Percentiles rank a stretch among this genome's conserved stretches.
Evolutionary conservation across 495 filamentous ascomycete species (phyloP).

Genomic region (Friedmanniomyces endolithicus): DNA sequence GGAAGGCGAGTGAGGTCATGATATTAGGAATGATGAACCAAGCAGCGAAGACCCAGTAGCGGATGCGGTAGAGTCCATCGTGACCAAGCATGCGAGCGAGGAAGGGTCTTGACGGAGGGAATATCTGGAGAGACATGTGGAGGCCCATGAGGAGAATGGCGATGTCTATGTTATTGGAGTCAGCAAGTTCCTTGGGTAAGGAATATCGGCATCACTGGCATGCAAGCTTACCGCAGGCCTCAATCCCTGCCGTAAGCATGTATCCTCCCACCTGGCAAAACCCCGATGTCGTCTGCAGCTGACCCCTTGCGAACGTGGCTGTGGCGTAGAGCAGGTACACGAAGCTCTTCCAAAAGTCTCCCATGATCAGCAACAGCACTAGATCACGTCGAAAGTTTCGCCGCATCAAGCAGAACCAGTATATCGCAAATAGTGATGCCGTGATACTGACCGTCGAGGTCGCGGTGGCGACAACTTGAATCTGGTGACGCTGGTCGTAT

Average conservation of each 20-base stretch:
- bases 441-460: conserved; percentile 41
- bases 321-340: conserved; percentile 54
- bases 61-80: conserved; percentile 56
- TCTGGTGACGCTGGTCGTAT: conserved; percentile 14
- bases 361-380: conserved; percentile 37
- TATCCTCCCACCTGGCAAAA: conserved; percentile 62
- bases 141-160: conserved; percentile 58
- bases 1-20: conserved; percentile 51
- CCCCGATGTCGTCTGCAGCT: conserved; percentile 36
- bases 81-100: conserved; percentile 22
- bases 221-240: conserved; percentile 44
- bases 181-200: no score
- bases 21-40: conserved; percentile 46
- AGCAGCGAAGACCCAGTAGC: conserved; percentile 40
- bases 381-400: conserved; percentile 48
- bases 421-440: conserved; percentile 41
- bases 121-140: conserved; percentile 57
- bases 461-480: conserved; percentile 24
- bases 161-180: conserved; percentile 37
- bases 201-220: no score
- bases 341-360: conserved; percentile 53
- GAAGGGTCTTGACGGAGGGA: conserved; percentile 36
- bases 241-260: conserved; percentile 48
- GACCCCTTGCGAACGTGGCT: conserved; percentile 35
- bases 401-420: conserved; percentile 65